Conservation (phyloP, 176 grass and related monocot genomes). For the Coix lacrymajobi region DNA sequence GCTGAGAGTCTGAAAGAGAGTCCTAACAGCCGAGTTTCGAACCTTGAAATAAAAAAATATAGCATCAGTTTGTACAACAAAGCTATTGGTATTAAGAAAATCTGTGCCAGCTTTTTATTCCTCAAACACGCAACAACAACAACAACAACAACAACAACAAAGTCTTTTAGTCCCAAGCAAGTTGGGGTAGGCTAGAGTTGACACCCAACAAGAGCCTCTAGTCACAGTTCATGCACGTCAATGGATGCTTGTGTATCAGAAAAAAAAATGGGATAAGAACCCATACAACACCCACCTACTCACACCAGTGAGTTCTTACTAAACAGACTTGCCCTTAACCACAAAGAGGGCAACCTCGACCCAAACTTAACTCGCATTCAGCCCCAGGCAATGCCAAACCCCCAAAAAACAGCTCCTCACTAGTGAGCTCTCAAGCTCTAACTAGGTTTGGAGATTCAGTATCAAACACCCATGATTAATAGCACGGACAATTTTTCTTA, state of each 20-base stretch:
- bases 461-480: not conserved
- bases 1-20: conserved; percentile 87
- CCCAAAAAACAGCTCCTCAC: not conserved
- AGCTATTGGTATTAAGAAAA: not conserved
- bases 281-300: not conserved
- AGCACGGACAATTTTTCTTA: not conserved
- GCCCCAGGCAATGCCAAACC: not conserved
- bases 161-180: no score
- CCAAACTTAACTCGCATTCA: not conserved
- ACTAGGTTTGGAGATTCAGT: not conserved
- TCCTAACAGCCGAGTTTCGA: conserved; percentile 91
- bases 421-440: not conserved
- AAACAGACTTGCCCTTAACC: not conserved
- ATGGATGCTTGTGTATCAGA: not conserved
- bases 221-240: no score
- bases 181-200: no score
- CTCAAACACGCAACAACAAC: not conserved
- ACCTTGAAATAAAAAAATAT: conserved; percentile 45
- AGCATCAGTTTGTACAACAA: not conserved
- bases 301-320: not conserved
- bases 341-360: not conserved
- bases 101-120: not conserved
- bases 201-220: no score
- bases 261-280: not conserved
- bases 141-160: no score